phyloP scores from a whole-genome alignment of 805 yeast species.

The Kodamaea hsintzibuensis region DNA sequence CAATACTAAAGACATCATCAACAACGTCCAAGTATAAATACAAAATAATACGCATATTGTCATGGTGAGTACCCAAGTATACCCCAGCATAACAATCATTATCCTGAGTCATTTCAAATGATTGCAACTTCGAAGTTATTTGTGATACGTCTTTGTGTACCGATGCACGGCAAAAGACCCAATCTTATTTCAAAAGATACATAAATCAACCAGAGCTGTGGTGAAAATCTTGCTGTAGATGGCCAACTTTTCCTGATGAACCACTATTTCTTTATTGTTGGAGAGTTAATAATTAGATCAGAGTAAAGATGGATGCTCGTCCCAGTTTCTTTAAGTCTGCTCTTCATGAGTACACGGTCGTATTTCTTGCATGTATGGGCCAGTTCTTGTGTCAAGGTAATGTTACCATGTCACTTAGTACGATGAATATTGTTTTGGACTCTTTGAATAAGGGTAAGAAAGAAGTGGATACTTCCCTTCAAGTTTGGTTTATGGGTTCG shows the following conservation, averaged over 20 bases:
- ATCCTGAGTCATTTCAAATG: neutral
- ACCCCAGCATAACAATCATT: neutral
- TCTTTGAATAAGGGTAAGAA: constrained; percentile 20
- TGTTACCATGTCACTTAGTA: constrained; percentile 38
- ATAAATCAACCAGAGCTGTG: neutral
- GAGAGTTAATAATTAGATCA: neutral
- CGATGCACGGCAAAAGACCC: neutral
- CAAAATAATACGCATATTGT: neutral
- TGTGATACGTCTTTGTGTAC: neutral
- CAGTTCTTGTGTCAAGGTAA: constrained; percentile 41
- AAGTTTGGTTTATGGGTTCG: constrained; percentile 66
- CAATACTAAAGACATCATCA: too few species aligned
- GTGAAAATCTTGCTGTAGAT: neutral
- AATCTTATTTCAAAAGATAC: neutral
- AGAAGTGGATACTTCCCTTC: constrained; percentile 6
- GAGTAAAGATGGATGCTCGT: constrained; percentile 10
- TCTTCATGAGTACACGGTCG: constrained; percentile 26
- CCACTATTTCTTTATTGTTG: neutral
- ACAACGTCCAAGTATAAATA: too few species aligned
- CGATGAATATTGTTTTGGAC: constrained; percentile 36
- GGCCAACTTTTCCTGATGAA: neutral
- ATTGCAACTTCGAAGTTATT: neutral
- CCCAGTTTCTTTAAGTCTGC: constrained; percentile 20
- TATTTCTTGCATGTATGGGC: constrained; percentile 28
- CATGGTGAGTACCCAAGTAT: neutral